phyloP scores from a whole-genome alignment of 2,329 filamentous ascomycete genomes.

The Epichloe bromicola region DNA sequence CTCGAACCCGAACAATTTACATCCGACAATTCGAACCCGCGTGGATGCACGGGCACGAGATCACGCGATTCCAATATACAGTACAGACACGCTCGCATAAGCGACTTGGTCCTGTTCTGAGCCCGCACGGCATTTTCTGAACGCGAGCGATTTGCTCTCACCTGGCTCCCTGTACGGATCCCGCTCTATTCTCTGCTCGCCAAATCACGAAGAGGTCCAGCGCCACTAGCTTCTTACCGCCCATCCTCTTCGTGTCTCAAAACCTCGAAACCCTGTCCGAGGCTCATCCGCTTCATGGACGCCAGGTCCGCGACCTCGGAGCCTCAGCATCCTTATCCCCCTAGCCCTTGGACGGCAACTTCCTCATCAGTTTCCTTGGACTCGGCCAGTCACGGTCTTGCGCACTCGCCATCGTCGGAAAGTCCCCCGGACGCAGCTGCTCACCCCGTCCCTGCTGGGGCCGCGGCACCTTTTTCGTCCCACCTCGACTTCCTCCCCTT shows the following conservation, averaged over 20 bases:
- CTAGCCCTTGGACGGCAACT: constrained; percentile 19
- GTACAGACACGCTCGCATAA: not conserved
- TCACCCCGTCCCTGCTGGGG: constrained; percentile 9
- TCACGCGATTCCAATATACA: not conserved
- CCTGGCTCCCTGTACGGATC: not conserved
- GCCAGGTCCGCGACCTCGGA: constrained; percentile 24
- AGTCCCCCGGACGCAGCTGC: constrained; percentile 18
- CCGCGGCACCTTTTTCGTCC: constrained; percentile 23
- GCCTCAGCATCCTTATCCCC: constrained; percentile 25
- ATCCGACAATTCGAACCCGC: not conserved
- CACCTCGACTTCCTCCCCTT: constrained; percentile 43
- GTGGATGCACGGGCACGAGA: constrained; percentile 3
- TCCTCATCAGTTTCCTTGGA: constrained; percentile 13
- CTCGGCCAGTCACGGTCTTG: constrained; percentile 13
- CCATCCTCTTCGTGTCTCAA: not conserved
- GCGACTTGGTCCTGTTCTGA: not conserved
- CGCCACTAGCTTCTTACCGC: not conserved
- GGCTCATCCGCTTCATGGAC: constrained; percentile 24
- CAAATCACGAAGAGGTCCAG: not conserved
- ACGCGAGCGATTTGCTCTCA: not conserved
- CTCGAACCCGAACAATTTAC: not conserved
- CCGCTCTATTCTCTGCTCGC: not conserved
- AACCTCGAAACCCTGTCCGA: constrained; percentile 1
- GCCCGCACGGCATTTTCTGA: not conserved
- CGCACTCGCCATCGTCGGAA: constrained; percentile 15